Evolutionary conservation across 75 land plant genomes (phyloP).

Genomic region (Isoetes taiwanensis): DNA sequence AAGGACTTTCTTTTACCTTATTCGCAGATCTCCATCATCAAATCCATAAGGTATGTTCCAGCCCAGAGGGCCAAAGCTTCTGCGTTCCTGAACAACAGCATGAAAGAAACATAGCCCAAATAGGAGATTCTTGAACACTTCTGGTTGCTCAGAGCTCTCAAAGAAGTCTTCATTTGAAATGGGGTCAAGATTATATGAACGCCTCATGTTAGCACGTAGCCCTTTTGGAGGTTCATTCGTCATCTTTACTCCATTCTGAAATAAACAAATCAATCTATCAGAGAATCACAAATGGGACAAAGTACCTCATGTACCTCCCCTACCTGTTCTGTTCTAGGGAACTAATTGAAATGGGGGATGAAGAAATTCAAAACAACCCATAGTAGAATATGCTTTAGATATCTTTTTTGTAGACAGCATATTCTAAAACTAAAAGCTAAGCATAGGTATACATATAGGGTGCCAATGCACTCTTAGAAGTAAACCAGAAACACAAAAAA

Average conservation of each 20-base stretch:
- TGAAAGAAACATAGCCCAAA: conserved; percentile 31
- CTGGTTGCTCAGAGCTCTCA: conserved; percentile 27
- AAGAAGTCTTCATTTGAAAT: conserved; percentile 29
- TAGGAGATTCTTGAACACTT: conserved; percentile 23
- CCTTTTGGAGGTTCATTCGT: conserved; percentile 39
- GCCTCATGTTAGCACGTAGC: conserved; percentile 27
- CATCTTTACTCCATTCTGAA: conserved; percentile 37
- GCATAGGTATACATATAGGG: too few species aligned
- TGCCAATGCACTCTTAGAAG: too few species aligned
- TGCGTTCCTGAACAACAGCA: conserved; percentile 32
- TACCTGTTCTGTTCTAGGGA: too few species aligned
- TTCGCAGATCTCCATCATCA: conserved; percentile 35
- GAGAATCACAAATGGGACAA: too few species aligned
- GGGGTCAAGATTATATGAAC: conserved; percentile 28
- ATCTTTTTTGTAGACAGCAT: too few species aligned
- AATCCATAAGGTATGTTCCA: conserved; percentile 40
- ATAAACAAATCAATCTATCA: too few species aligned
- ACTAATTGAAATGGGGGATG: too few species aligned
- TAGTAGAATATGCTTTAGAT: too few species aligned
- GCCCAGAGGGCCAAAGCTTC: conserved; percentile 33
- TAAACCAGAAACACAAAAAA: too few species aligned
- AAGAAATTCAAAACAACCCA: too few species aligned
- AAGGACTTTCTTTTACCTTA: conserved; percentile 14
- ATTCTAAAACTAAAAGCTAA: too few species aligned
- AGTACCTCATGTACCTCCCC: too few species aligned